Evolutionary conservation across 805 yeast genomes (phyloP).

Genomic region (Wickerhamiella azyma): DNA sequence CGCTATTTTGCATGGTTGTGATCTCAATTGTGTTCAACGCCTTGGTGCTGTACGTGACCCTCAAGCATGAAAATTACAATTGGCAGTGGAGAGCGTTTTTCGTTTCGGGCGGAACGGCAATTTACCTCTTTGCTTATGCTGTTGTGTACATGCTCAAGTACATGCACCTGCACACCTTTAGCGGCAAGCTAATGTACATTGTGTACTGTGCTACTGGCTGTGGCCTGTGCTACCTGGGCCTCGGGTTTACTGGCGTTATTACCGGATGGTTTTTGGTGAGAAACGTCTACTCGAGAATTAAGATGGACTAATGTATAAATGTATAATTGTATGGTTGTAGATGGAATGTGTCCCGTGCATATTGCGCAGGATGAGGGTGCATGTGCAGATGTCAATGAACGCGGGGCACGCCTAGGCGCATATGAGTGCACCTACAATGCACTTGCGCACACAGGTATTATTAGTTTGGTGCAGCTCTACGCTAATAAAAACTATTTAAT

Average conservation of each 20-base stretch:
- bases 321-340: too few species aligned
- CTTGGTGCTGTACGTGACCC: constrained; percentile 65
- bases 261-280: constrained; percentile 62
- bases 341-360: too few species aligned
- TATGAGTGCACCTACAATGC: too few species aligned
- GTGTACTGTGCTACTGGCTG: constrained; percentile 74
- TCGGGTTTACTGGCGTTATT: constrained; percentile 80
- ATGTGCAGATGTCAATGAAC: too few species aligned
- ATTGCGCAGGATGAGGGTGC: too few species aligned
- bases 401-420: too few species aligned
- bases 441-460: too few species aligned
- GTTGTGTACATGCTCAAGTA: constrained; percentile 33
- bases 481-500: constrained; percentile 31
- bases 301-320: constrained; percentile 23
- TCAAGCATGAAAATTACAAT: constrained; percentile 82
- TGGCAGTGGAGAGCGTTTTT: constrained; percentile 96
- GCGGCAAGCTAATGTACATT: constrained; percentile 63
- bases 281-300: constrained; percentile 70
- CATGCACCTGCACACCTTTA: constrained; percentile 59
- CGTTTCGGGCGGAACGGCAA: constrained; percentile 78
- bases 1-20: constrained; percentile 65
- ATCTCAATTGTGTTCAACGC: constrained; percentile 74
- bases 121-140: constrained; percentile 76
- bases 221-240: constrained; percentile 55
- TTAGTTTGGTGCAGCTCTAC: too few species aligned